A percentile compares a stretch with the other conserved stretches of the same genome.
Evolutionary conservation across 2,329 filamentous ascomycete genomes (phyloP).

Genomic region (Fusarium lateritium): DNA sequence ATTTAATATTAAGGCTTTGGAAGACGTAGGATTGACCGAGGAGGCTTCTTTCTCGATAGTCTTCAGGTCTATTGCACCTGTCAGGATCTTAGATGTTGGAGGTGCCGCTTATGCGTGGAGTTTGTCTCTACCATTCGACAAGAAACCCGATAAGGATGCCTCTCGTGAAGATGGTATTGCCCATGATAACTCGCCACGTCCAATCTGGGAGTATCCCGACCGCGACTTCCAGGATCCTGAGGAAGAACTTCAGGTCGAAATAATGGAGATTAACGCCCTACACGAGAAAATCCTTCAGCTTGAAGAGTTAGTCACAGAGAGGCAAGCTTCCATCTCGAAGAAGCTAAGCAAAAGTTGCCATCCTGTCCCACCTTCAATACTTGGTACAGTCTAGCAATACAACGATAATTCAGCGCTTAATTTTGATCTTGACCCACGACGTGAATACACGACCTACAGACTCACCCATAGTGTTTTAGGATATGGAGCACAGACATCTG

Average conservation of each 20-base stretch:
- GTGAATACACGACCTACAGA: no score
- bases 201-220: constrained; percentile 28
- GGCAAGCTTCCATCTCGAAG: constrained; percentile 58
- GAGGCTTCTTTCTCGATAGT: constrained; percentile 59
- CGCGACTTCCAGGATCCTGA: constrained; percentile 50
- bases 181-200: background rate
- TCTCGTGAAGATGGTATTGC: constrained; percentile 7
- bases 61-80: constrained; percentile 63
- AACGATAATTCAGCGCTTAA: constrained; percentile 51
- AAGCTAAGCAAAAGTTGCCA: constrained; percentile 51
- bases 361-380: constrained; percentile 41
- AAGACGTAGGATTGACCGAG: constrained; percentile 57
- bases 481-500: no score
- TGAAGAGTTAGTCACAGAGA: constrained; percentile 59
- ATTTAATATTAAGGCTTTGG: constrained; percentile 60
- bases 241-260: constrained; percentile 57
- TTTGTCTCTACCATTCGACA: constrained; percentile 45
- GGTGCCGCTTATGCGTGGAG: constrained; percentile 54
- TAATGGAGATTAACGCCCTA: constrained; percentile 62
- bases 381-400: constrained; percentile 36
- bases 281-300: constrained; percentile 60
- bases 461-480: no score
- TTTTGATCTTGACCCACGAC: no score
- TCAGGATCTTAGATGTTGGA: constrained; percentile 60
- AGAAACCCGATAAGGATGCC: background rate